Evolutionary conservation across 441 rosid genomes (phyloP).

Genomic region (Populus hybrid): DNA sequence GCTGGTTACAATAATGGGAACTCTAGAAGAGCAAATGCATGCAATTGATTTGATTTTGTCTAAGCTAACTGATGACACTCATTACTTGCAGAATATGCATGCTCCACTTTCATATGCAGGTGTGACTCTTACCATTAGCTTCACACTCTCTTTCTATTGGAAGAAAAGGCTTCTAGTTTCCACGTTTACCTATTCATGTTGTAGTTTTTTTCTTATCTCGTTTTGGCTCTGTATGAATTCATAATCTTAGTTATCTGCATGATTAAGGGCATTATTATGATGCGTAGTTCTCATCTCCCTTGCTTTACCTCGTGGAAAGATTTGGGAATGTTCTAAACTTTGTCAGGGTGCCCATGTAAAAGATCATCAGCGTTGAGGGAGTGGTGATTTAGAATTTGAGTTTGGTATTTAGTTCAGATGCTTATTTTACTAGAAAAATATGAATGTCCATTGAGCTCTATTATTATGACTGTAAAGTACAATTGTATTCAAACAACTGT

Average conservation of each 20-base stretch:
- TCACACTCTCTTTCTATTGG: conserved; percentile 8
- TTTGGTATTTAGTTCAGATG: not conserved
- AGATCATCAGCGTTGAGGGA: not conserved
- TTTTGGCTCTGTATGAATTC: not conserved
- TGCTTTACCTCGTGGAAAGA: not conserved
- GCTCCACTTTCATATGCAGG: conserved; percentile 93
- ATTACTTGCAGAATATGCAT: conserved; percentile 75
- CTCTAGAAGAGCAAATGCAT: conserved; percentile 86
- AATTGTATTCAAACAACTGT: not conserved
- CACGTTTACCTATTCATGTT: not conserved
- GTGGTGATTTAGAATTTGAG: not conserved
- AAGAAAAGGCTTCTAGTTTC: not conserved
- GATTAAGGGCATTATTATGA: not conserved
- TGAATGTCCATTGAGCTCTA: not conserved
- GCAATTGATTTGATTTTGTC: conserved; percentile 85
- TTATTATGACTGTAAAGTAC: not conserved
- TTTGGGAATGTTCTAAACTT: not conserved
- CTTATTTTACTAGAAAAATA: not conserved
- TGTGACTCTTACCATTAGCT: conserved; percentile 30
- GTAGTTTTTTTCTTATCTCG: not conserved
- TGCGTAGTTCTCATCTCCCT: not conserved
- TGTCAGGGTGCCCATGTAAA: not conserved
- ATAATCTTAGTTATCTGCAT: not conserved
- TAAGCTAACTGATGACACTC: conserved; percentile 82
- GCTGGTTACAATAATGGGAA: conserved; percentile 85